Percentiles rank a stretch among this genome's conserved stretches.
phyloP scores from a whole-genome alignment of 2,329 filamentous ascomycete species.

The Cladosporium sp. region DNA sequence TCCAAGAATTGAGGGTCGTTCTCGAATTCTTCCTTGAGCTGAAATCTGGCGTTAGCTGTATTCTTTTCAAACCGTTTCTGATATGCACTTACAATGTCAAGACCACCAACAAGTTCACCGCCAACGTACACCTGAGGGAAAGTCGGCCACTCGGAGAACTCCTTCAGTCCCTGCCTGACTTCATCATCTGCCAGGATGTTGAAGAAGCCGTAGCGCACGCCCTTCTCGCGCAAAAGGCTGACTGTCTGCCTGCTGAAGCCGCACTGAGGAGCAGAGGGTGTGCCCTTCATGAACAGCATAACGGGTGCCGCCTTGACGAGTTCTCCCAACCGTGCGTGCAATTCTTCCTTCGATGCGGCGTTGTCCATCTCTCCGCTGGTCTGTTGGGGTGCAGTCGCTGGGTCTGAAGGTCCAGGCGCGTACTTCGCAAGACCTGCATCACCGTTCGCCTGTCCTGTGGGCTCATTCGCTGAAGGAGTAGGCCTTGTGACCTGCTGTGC shows the following conservation, averaged over 20 bases:
- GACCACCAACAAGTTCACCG: slow-evolving; percentile 85
- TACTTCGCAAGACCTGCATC: slow-evolving; percentile 45
- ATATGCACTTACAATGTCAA: slow-evolving; percentile 82
- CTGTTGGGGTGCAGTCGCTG: slow-evolving; percentile 49
- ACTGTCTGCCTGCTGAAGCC: slow-evolving; percentile 93
- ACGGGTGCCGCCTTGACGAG: slow-evolving; percentile 94
- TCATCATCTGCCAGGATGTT: slow-evolving; percentile 98
- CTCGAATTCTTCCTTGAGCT: slow-evolving; percentile 93
- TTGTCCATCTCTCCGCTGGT: slow-evolving; percentile 41
- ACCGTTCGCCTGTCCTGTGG: slow-evolving; percentile 37
- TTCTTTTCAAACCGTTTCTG: neutral
- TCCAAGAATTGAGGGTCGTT: slow-evolving; percentile 80
- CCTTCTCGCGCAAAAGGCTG: slow-evolving; percentile 78
- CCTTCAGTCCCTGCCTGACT: slow-evolving; percentile 92
- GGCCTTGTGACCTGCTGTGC: slow-evolving; percentile 48
- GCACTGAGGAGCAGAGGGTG: slow-evolving; percentile 80
- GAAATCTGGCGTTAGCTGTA: slow-evolving; percentile 17
- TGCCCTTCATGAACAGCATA: slow-evolving; percentile 99
- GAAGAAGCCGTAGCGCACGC: slow-evolving; percentile 97
- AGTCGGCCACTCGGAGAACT: slow-evolving; percentile 97
- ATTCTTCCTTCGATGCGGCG: slow-evolving; percentile 68
- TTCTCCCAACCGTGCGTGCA: slow-evolving; percentile 76
- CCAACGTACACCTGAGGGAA: slow-evolving; percentile 93
- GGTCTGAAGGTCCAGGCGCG: slow-evolving; percentile 45
- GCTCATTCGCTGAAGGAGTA: slow-evolving; percentile 39